Evolutionary conservation across 306 rosid species (phyloP), one percentile per base, ranked within the genome.

Genomic region (Ormosia semicastrata): DNA sequence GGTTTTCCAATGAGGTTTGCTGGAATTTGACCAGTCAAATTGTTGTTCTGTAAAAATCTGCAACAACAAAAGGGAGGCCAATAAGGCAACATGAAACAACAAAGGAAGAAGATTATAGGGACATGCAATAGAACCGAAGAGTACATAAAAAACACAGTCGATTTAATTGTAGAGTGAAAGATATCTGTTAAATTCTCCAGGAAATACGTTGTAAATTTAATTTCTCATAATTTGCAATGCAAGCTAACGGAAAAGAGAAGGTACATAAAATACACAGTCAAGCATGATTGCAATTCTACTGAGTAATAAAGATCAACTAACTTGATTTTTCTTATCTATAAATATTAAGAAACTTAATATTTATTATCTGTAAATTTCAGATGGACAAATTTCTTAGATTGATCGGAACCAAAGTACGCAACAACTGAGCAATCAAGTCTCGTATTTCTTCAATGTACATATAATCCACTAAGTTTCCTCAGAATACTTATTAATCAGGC

Each of bases 41-140:
- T 87, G 82, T 96, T 96, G 85, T 93, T 95, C 70, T 96, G 95
- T 76, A 96, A 81, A 86, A 89, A 92, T 58, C 99, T 96, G 91
- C 72, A 60, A 76, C 74, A 75, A 81, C 32, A 84, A 64, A 75
- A 10, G 82, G 70, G 44, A 13, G 74, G 17, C 15, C 59, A 59
- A 88, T 85, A 84, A 82, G 79, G 73, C 52, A 66, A 33, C 72
- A 54, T 54, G 60, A 32, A 80, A 71, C 11, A 29, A 71, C n/a
- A 78, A 81, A 66, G 24, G 62, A 79, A 76, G 37, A 79, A 49
- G 29, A 18, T 37, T 56, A 32, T 30, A 18, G 36, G 13, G 18
- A 62, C 64, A 68, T 43, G 63, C 15, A 63, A 52, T 34, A 32
- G 49, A 85, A 71, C 57, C 47, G 12, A 47, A 66, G 77, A 39